These are phyloP conservation scores for Trichoderma semiorbis DNA, from an alignment of 2,329 filamentous ascomycete species.

Conservation along the genomic window DNA sequence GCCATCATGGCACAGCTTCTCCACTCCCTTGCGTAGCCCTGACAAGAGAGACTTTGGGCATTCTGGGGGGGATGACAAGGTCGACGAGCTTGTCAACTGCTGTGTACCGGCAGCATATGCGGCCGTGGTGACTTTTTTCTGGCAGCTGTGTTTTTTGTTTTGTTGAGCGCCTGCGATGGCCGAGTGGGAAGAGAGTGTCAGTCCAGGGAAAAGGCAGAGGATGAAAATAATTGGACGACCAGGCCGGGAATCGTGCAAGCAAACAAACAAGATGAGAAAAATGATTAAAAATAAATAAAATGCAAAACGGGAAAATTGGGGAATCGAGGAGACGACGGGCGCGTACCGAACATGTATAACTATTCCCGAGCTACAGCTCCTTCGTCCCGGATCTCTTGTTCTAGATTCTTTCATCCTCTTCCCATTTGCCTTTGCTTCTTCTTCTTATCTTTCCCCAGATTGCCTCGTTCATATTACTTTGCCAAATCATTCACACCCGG, in stretches of 20 bases:
- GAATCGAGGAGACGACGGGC: conserved; percentile 5
- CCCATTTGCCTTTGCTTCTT: not conserved
- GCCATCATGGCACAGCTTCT: conserved; percentile 2
- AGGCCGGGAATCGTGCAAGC: conserved; percentile 3
- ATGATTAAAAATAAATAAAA: not conserved
- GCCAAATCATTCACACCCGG: not conserved
- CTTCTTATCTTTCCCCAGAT: not conserved
- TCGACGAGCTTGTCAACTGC: conserved; percentile 16
- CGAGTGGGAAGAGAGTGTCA: not conserved
- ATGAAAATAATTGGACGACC: conserved; percentile 16
- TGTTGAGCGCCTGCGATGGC: not conserved
- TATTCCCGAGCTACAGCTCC: not conserved
- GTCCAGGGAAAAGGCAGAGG: not conserved
- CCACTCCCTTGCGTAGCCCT: not conserved
- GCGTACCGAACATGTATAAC: conserved; percentile 10
- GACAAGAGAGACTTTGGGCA: not conserved
- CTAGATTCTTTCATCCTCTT: not conserved
- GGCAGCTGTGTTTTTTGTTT: not conserved
- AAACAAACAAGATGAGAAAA: not conserved
- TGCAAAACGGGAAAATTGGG: not conserved
- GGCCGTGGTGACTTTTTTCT: not conserved
- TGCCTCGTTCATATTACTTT: not conserved
- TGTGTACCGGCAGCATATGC: conserved; percentile 16
- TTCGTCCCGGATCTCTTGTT: not conserved
- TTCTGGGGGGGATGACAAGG: conserved; percentile 10